Evolutionary conservation across 1,284 basidiomycete genomes (phyloP), one percentile per base, ranked within the genome.

Genomic region (Heliocybe sulcata): DNA sequence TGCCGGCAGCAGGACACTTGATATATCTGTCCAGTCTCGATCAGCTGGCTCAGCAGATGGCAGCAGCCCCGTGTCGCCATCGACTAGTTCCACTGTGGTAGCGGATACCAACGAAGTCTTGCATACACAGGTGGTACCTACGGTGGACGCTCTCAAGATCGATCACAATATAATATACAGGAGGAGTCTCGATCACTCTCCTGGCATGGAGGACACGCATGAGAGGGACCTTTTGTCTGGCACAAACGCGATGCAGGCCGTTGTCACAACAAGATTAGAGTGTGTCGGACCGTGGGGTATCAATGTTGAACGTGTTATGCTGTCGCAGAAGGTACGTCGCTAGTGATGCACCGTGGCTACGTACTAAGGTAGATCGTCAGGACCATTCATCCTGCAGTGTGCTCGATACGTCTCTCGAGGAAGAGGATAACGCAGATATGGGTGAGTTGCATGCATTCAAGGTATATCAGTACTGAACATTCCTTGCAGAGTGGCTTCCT

Each of bases 11-110:
- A 76, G 89, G 29, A 74, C 80, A 48, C 68, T 93, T 49, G 90
- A 93, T 64, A 74, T 92, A 26, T 92, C 90, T 1, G 71, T 91
- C 45, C 87, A 86, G 56, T 86, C 88, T 14, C 70, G 73, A 16
- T 63, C 73, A 35, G 55, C 64, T 3, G 56, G 59, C 9, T 31
- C 55, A 27, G 23, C 54, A n/a, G 52, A 55, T 20, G 58, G 64
- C 8, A 53, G 56, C 3, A 62, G 61, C 35, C 67, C 67, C 2
- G 35, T 56, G 1, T 55, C 65, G 9, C 61, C 66, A 0, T 27
- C 52, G 6, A 60, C 55, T 42, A 59, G 59, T 11, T 42, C 54
- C 2, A 56, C 61, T 1, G 60, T 64, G 3, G 53, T 61, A 2
- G 61, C 65, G 19, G 78, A 85, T 60, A 72, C 72, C 27, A 79